Evolutionary conservation across 495 filamentous ascomycete genomes (phyloP).

Genomic region (Aspergillus conjunctus): DNA sequence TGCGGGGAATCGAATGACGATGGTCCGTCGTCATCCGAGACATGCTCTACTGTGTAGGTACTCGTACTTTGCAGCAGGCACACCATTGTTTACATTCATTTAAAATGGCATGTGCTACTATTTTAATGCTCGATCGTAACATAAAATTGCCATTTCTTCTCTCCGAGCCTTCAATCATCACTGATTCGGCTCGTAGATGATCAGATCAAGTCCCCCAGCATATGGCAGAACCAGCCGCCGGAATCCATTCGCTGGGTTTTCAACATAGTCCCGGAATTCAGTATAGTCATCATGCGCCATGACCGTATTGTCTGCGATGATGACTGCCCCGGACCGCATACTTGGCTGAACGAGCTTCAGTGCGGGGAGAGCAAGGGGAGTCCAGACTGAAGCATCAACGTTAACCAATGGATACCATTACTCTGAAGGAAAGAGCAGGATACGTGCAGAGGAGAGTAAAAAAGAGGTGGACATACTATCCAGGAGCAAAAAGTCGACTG

Average conservation of each 20-base stretch:
- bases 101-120: no score
- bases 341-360: slow-evolving; percentile 47
- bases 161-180: no score
- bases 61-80: no score
- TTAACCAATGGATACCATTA: not conserved
- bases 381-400: slow-evolving; percentile 47
- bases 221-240: slow-evolving; percentile 12
- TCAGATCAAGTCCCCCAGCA: slow-evolving; percentile 12
- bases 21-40: no score
- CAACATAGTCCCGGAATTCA: not conserved
- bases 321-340: slow-evolving; percentile 47
- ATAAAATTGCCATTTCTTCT: no score
- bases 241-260: slow-evolving; percentile 8
- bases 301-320: slow-evolving; percentile 51
- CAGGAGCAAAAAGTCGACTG: slow-evolving; percentile 55
- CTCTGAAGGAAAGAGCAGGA: not conserved
- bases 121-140: no score
- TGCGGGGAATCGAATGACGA: no score
- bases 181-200: not conserved
- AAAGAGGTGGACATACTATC: slow-evolving; percentile 48
- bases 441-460: not conserved
- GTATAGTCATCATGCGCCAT: slow-evolving; percentile 4
- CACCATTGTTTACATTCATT: no score
- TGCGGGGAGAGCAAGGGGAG: slow-evolving; percentile 50
- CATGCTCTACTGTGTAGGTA: no score